Evolutionary conservation across 2,329 filamentous ascomycete genomes (phyloP), one percentile per base, ranked within the genome.

Genomic region (Westerdykella sp.): DNA sequence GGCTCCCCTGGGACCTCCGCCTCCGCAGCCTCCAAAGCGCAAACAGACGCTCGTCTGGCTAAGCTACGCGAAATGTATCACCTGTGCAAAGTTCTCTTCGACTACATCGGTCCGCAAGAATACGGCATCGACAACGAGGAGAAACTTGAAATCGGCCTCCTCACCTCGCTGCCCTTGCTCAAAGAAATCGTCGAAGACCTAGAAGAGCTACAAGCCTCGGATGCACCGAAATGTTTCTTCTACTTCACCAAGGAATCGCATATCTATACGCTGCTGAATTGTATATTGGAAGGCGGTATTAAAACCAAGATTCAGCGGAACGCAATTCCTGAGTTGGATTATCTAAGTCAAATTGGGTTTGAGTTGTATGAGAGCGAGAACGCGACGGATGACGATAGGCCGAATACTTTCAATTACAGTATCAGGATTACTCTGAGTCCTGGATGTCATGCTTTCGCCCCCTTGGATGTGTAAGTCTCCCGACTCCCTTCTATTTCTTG

Each of bases 221-320:
- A 91, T 41, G 87, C 94, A 53, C 89, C 90, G 36, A 96, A 96
- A 64, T 91, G 85, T 1, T 97, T 97, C 73, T 87, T 97, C 69
- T 98, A 98, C 72, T 98, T 98, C 68, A 98, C 93, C 50, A 98
- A 98, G 68, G 93, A 98, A 69, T 95, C 88, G 1, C 93, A 98
- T 66, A 96, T 98, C 50, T 98, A 98, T 71, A 98, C 93, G 5
- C 78, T 98, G 5, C 79, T 98, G 45, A 98, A 98, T 67, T 97
- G 91, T 66, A 97, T 98, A 55, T 79, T 98, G 21, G 93, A 98
- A 66, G 93, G 94, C 47, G 94, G 93, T 23, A 87, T 98, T 52
- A 86, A 94, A 62, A 96, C 91, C 18, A 98, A 98, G 72, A 97
- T 98, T 61, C 85, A 88, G 56, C 85, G 94, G 31, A 90, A 88